Conservation (phyloP, 208 protist genomes). For the Porcisia deanei region DNA sequence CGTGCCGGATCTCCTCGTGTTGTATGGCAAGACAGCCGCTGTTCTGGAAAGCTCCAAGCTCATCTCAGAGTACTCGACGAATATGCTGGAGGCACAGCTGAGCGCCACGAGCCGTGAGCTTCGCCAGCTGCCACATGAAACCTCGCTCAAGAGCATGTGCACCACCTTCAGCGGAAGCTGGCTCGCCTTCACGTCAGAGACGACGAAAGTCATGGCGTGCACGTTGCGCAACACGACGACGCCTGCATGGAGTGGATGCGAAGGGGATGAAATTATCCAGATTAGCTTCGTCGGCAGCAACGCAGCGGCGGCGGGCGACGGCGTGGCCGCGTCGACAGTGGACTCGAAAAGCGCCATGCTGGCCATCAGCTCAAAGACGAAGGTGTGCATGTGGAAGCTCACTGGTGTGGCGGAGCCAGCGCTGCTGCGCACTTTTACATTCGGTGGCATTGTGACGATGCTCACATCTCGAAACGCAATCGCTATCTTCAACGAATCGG, state of each 20-base stretch:
- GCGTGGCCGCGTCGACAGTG: conserved; percentile 4
- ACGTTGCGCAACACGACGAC: conserved; percentile 81
- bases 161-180: conserved; percentile 63
- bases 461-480: conserved; percentile 64
- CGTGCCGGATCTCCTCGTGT: conserved; percentile 74
- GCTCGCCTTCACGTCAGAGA: conserved; percentile 86
- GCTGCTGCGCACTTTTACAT: conserved; percentile 61
- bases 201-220: conserved; percentile 69
- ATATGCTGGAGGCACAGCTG: conserved; percentile 55
- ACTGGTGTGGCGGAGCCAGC: conserved; percentile 69
- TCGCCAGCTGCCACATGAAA: conserved; percentile 41
- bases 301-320: conserved; percentile 6
- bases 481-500: conserved; percentile 71
- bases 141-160: conserved; percentile 49
- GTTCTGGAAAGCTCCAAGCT: conserved; percentile 80
- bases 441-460: conserved; percentile 63
- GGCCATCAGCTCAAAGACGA: conserved; percentile 36
- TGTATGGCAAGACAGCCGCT: conserved; percentile 67
- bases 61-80: conserved; percentile 50
- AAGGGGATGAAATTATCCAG: conserved; percentile 45
- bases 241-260: conserved; percentile 75
- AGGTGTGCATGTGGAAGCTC: conserved; percentile 74
- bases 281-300: conserved; percentile 65
- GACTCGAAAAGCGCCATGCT: conserved; percentile 53
- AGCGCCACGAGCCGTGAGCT: conserved; percentile 50